Base-by-base conservation (phyloP, 805 yeast genomes). In the Barnettozyma sucrosica region DNA sequence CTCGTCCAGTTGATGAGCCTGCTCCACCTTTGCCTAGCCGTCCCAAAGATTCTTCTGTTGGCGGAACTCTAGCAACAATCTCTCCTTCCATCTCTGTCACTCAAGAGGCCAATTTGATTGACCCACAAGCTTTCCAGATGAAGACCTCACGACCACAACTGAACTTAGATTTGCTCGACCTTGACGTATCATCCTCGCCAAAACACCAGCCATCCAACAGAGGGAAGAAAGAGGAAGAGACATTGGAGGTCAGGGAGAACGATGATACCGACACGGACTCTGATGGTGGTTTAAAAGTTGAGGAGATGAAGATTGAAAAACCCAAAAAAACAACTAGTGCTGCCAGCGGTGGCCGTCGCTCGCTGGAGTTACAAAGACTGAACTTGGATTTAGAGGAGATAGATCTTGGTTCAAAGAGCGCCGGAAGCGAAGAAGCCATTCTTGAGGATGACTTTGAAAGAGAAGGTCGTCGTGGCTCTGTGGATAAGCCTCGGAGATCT, bases 271-370 rank as follows among this genome's bases (percentile, higher is more conserved):
- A 53, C 33, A 47, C 54, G 7, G 56, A 53, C 37, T 47, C 51
- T 16, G 51, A 50, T 43, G 60, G 57, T 4, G 59, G 50, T 28
- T 46, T 59, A 36, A 51, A 53, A 36, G 58, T 59, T 6, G 52
- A 55, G 34, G 59, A 51, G 24, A 46, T 58, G 50, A 45, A 51
- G 34, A 49, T 56, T 4, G 44, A 33, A 18, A 41, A 16, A 19
- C 41, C 42, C 36, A 49, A 36, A 34, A 38, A 37, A 28, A 19
- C 40, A 13, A 18, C 34, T 30, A 39, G 23, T 25, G 24, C 14
- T 13, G 9, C 30, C 26, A 28, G 30, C 14, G 10, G 11, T 26
- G 39, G 18, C 26, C 41, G 30, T n/a, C 34, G 21, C n/a, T 42
- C 54, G 4, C 23, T 47, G 11, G 57, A 53, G 41, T 14, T 57